Percentiles rank a stretch among this genome's conserved stretches.
phyloP scores from a whole-genome alignment of 192 early-diverging fungal species.

The Irineochytrium annulatum region DNA sequence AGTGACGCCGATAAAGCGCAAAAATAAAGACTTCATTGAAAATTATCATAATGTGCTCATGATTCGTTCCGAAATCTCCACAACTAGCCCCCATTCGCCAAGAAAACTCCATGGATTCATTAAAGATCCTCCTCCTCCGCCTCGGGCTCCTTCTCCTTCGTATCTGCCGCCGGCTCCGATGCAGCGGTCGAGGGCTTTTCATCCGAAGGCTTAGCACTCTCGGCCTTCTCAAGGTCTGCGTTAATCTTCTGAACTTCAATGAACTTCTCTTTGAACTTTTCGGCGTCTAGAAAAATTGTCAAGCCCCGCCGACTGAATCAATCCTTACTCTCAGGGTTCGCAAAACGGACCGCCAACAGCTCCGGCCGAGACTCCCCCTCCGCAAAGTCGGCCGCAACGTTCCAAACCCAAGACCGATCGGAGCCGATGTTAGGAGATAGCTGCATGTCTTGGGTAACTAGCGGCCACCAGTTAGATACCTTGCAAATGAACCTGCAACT shows the following conservation, averaged over 20 bases:
- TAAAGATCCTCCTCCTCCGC: slow-evolving; percentile 12
- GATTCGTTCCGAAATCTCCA: too few relatives aligned
- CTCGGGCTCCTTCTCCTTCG: neutral
- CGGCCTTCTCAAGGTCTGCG: slow-evolving; percentile 31
- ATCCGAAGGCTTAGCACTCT: too few relatives aligned
- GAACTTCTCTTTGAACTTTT: slow-evolving; percentile 86
- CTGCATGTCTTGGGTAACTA: slow-evolving; percentile 78
- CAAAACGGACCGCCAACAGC: slow-evolving; percentile 92
- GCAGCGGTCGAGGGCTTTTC: too few relatives aligned
- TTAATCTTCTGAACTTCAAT: slow-evolving; percentile 65
- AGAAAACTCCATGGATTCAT: too few relatives aligned
- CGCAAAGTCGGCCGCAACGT: slow-evolving; percentile 80
- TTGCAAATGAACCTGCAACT: neutral
- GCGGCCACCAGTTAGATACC: slow-evolving; percentile 1
- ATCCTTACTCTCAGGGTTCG: slow-evolving; percentile 78
- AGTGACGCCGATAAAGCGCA: too few relatives aligned
- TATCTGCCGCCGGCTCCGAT: slow-evolving; percentile 3
- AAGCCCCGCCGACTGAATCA: neutral
- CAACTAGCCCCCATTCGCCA: too few relatives aligned
- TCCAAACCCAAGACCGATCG: slow-evolving; percentile 99
- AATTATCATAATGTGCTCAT: too few relatives aligned
- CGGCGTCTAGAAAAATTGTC: slow-evolving; percentile 56
- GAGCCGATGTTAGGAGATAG: slow-evolving; percentile 94
- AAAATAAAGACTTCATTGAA: too few relatives aligned
- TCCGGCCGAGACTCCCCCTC: slow-evolving; percentile 82